Evolutionary conservation across 768 basidiomycete species (phyloP).

Genomic region (Tephrocybe sp.): DNA sequence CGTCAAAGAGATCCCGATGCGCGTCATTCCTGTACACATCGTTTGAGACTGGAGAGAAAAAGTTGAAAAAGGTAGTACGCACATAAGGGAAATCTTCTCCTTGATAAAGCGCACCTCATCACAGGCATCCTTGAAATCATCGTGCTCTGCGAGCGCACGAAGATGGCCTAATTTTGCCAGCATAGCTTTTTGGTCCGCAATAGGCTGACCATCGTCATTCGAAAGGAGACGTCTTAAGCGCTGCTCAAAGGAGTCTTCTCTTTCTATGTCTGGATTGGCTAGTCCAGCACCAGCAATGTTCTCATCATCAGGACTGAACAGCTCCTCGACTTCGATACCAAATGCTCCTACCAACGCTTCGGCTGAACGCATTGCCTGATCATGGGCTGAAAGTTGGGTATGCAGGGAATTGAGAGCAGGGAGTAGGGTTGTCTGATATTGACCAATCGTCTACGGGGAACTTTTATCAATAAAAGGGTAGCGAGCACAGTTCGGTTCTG

Average conservation of each 20-base stretch:
- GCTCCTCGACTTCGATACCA: slow-evolving; percentile 29
- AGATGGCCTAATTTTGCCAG: slow-evolving; percentile 17
- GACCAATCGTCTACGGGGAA: slow-evolving; percentile 16
- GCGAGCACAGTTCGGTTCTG: neutral
- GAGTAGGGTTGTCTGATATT: slow-evolving; percentile 19
- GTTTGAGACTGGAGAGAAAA: neutral
- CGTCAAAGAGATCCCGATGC: neutral
- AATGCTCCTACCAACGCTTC: slow-evolving; percentile 31
- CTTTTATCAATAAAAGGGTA: neutral
- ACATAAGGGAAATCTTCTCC: slow-evolving; percentile 5
- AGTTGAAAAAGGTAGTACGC: neutral
- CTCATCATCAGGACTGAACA: slow-evolving; percentile 6
- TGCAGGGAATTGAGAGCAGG: slow-evolving; percentile 23
- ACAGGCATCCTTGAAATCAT: neutral
- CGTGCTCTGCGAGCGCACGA: neutral
- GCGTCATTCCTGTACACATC: neutral
- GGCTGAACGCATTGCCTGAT: slow-evolving; percentile 20
- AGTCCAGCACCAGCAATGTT: neutral
- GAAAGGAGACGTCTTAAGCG: slow-evolving; percentile 7
- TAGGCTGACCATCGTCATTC: slow-evolving; percentile 6
- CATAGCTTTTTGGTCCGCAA: slow-evolving; percentile 18
- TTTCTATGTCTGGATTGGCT: neutral
- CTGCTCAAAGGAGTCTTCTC: slow-evolving; percentile 14
- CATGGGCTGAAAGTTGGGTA: slow-evolving; percentile 12
- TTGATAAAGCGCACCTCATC: neutral